These are phyloP conservation scores for Lagerstroemia speciosa DNA, from an alignment of 345 rosid genomes.

Conservation along the genomic window DNA sequence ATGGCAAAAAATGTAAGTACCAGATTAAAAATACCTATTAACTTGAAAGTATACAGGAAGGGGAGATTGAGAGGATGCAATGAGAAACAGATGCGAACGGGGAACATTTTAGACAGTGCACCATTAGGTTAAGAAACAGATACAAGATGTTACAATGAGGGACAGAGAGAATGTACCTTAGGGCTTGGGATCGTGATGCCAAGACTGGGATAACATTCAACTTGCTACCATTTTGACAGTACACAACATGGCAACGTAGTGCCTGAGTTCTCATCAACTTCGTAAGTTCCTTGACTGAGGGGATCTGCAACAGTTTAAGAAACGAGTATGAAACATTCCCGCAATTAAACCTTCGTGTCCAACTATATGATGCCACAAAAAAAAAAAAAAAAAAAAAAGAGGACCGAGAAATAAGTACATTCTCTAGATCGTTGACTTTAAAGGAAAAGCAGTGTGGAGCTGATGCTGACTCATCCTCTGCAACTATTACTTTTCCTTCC, in stretches of 20 bases:
- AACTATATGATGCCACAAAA: background rate
- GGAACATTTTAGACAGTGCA: background rate
- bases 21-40: no score
- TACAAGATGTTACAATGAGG: background rate
- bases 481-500: background rate
- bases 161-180: slow-evolving; percentile 40
- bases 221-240: slow-evolving; percentile 54
- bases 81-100: no score
- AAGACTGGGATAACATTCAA: slow-evolving; percentile 65
- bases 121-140: background rate
- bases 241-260: slow-evolving; percentile 61
- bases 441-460: slow-evolving; percentile 8
- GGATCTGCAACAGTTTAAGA: slow-evolving; percentile 35
- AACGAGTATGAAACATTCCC: background rate
- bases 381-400: no score
- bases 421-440: slow-evolving; percentile 5
- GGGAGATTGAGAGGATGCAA: no score
- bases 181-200: slow-evolving; percentile 77
- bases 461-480: background rate
- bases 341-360: background rate
- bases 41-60: no score
- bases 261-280: slow-evolving; percentile 86
- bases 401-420: background rate
- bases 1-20: no score
- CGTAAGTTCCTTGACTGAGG: slow-evolving; percentile 52